Percentiles rank a stretch among this genome's conserved stretches.
These are phyloP conservation scores for Ustilago loliicola DNA, from an alignment of 1,284 basidiomycete species.

Conservation along the genomic window DNA sequence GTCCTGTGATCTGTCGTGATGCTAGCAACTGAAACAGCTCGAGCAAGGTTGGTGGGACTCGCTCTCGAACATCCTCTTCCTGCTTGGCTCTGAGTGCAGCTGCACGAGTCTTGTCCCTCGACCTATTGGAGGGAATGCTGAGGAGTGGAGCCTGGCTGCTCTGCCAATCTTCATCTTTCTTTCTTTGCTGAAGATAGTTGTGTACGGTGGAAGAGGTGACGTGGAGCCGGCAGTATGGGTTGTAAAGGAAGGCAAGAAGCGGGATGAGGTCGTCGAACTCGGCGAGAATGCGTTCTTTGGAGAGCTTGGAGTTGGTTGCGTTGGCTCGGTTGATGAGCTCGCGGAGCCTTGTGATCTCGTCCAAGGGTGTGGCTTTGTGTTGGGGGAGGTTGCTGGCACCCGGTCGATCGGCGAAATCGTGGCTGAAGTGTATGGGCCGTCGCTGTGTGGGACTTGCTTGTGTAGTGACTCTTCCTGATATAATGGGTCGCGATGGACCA, in stretches of 20 bases:
- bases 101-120: conserved; percentile 17
- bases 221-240: conserved; percentile 46
- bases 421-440: conserved; percentile 20
- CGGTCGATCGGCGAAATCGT: conserved; percentile 15
- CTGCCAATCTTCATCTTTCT: conserved; percentile 40
- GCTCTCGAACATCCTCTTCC: conserved; percentile 27
- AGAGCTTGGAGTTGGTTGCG: conserved; percentile 44
- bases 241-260: conserved; percentile 44
- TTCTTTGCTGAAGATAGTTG: conserved; percentile 34
- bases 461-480: no score
- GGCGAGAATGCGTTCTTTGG: conserved; percentile 41
- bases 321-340: conserved; percentile 50
- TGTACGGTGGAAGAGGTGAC: conserved; percentile 40
- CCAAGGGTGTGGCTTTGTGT: conserved; percentile 29
- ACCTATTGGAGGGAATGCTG: conserved; percentile 23
- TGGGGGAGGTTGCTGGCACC: conserved; percentile 5
- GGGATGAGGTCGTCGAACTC: conserved; percentile 40
- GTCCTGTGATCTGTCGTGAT: conserved; percentile 38
- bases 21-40: conserved; percentile 44
- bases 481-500: no score
- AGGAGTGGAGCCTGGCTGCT: conserved; percentile 41
- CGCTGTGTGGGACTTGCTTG: neutral
- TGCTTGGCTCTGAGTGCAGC: conserved; percentile 33
- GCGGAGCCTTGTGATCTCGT: conserved; percentile 47
- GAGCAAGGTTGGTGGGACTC: conserved; percentile 24